Evolutionary conservation across 2,329 filamentous ascomycete genomes (phyloP), one percentile per base, ranked within the genome.

Genomic region (Colletotrichum gigasporum): DNA sequence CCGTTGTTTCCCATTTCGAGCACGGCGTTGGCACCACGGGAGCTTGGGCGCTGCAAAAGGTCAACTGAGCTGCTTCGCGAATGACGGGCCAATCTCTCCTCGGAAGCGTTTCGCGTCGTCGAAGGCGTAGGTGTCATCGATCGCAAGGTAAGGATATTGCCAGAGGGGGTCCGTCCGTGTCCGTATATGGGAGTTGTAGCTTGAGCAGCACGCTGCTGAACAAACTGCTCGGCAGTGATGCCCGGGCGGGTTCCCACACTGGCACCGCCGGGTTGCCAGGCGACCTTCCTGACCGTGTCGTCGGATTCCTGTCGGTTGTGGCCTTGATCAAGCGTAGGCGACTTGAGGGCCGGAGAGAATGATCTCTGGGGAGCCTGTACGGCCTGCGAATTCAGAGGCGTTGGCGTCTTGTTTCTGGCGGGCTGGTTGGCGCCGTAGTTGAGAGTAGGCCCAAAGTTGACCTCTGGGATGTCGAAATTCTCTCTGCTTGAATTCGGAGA

Each of bases 371-470:
- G 67, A 2, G 59, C 64, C 12, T 64, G 65, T 11, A 57, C 61
- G 34, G 67, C 65, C 48, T 73, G 58, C 66, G 60, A 71, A 69
- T 52, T 61, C 5, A 71, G 67, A 1, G 64, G 69, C 0, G 71
- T 70, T 0, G 74, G 73, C 0, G 72, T 71, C 65, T 77, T 79
- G 61, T 68, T 76, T 5, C 74, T 69, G 2, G 74, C 67, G n/a
- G 76, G 63, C 16, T 74, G 65, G 44, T 71, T 67, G 11, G 77
- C 79, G 32, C 73, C 78, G 61, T 93, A 90, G 64, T 91, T 90
- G 70, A 92, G 80, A 0, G 94, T 97, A 5, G 90, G 93, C 0
- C 95, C 95, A 77, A 97, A 97, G 75, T 97, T 90, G 67, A 97
- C 87, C 4, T 85, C 79, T 1, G 93, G 92, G 65, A 97, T 88